These are phyloP conservation scores for Helichrysum umbraculigerum DNA, from an alignment of 129 eudicot genomes.

Conservation along the genomic window DNA sequence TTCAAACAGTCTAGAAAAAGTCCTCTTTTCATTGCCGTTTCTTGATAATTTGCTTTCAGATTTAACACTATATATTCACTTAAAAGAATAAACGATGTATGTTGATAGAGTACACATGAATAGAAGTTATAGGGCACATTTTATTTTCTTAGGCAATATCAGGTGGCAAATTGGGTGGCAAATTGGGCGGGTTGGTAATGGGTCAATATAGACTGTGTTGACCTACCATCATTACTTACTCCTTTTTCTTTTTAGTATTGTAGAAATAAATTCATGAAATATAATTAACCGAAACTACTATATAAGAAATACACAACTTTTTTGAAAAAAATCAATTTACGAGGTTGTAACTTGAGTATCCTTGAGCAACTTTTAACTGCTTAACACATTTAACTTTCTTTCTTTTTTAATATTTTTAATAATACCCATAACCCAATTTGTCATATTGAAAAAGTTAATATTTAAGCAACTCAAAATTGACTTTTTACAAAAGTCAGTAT, in stretches of 20 bases:
- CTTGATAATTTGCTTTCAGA: neutral
- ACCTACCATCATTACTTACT: neutral
- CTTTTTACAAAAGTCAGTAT: constrained; percentile 1
- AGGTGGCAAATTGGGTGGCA: neutral
- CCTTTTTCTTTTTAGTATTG: neutral
- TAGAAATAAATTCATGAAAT: neutral
- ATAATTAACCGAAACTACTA: neutral
- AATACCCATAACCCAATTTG: neutral
- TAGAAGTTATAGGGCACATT: neutral
- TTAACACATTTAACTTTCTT: neutral
- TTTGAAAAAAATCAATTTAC: neutral
- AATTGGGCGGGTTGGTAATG: neutral
- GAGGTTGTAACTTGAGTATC: neutral
- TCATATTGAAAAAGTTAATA: neutral
- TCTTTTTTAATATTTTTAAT: neutral
- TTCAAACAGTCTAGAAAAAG: neutral
- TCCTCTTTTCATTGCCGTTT: neutral
- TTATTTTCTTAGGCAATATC: neutral
- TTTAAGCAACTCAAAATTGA: neutral
- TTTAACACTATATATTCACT: neutral
- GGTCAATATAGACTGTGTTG: neutral
- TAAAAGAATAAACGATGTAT: neutral
- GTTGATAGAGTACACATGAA: neutral
- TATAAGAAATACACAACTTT: neutral
- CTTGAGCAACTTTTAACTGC: neutral